A percentile compares a stretch with the other conserved stretches of the same genome.
These are phyloP conservation scores for Aspergillus clavatus DNA, from an alignment of 2,329 filamentous ascomycete species.

Conservation along the genomic window DNA sequence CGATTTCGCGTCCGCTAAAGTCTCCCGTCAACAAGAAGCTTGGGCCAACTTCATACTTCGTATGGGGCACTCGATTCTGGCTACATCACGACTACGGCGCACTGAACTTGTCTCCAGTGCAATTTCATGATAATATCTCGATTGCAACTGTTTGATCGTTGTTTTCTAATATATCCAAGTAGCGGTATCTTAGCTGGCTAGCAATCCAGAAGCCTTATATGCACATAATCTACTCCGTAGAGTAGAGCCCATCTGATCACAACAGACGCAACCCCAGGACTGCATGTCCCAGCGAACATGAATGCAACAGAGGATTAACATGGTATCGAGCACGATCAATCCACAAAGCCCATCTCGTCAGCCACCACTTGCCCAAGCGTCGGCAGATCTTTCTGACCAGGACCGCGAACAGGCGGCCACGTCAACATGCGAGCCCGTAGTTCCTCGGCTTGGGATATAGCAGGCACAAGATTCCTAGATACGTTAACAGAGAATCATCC, in stretches of 20 bases:
- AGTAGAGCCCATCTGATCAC: too few species aligned
- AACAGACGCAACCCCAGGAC: too few species aligned
- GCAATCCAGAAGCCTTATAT: too few species aligned
- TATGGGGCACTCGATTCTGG: too few species aligned
- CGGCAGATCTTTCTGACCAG: slow-evolving; percentile 37
- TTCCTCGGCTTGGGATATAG: slow-evolving; percentile 47
- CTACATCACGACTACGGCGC: neutral
- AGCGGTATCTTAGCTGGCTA: too few species aligned
- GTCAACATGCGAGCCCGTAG: slow-evolving; percentile 39
- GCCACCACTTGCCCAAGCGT: slow-evolving; percentile 51
- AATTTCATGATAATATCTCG: too few species aligned
- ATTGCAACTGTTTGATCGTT: too few species aligned
- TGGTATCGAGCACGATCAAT: slow-evolving; percentile 35
- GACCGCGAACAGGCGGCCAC: slow-evolving; percentile 50
- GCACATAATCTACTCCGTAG: too few species aligned
- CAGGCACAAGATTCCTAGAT: slow-evolving; percentile 43
- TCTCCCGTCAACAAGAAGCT: slow-evolving; percentile 35
- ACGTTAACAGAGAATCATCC: slow-evolving; percentile 8
- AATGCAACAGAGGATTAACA: too few species aligned
- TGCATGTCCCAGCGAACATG: too few species aligned
- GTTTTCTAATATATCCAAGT: too few species aligned
- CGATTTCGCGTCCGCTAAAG: slow-evolving; percentile 21
- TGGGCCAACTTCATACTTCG: slow-evolving; percentile 31
- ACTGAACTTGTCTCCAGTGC: too few species aligned
- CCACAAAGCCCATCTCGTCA: slow-evolving; percentile 54